Evolutionary conservation across 768 basidiomycete genomes (phyloP).

Genomic region (Inosperma sp.): DNA sequence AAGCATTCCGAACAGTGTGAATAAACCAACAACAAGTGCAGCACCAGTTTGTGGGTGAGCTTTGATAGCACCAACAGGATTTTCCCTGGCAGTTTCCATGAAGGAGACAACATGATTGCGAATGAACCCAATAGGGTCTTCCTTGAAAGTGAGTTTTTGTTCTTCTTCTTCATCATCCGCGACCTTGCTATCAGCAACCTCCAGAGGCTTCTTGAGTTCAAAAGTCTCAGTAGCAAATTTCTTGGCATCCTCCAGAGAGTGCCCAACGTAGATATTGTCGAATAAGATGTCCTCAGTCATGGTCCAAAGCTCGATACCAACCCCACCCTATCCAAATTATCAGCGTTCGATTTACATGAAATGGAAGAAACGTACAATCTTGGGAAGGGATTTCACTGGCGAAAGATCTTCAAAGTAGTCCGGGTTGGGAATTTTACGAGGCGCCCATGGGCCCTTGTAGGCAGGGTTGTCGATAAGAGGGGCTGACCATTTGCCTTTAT

Average conservation of each 20-base stretch:
- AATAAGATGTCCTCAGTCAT: conserved; percentile 97
- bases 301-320: conserved; percentile 98
- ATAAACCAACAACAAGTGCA: conserved; percentile 63
- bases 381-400: conserved; percentile 77
- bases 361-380: conserved; percentile 59
- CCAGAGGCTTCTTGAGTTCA: conserved; percentile 81
- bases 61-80: conserved; percentile 82
- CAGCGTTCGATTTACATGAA: neutral
- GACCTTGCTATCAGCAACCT: conserved; percentile 58
- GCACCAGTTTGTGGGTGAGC: conserved; percentile 84
- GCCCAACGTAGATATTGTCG: conserved; percentile 91
- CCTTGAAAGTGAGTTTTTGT: conserved; percentile 48
- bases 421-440: conserved; percentile 88
- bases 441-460: conserved; percentile 94
- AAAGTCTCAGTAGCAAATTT: conserved; percentile 84
- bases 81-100: conserved; percentile 66
- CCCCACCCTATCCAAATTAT: conserved; percentile 58
- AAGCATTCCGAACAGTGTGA: conserved; percentile 84
- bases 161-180: conserved; percentile 47
- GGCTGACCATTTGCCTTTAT: conserved; percentile 98
- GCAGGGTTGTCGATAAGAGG: conserved; percentile 95
- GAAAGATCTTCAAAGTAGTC: conserved; percentile 82
- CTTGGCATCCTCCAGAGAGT: conserved; percentile 83
- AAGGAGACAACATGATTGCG: conserved; percentile 76
- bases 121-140: conserved; percentile 76